Base-by-base conservation (phyloP, 2,329 filamentous ascomycete species). In the Fusarium nygamai region DNA sequence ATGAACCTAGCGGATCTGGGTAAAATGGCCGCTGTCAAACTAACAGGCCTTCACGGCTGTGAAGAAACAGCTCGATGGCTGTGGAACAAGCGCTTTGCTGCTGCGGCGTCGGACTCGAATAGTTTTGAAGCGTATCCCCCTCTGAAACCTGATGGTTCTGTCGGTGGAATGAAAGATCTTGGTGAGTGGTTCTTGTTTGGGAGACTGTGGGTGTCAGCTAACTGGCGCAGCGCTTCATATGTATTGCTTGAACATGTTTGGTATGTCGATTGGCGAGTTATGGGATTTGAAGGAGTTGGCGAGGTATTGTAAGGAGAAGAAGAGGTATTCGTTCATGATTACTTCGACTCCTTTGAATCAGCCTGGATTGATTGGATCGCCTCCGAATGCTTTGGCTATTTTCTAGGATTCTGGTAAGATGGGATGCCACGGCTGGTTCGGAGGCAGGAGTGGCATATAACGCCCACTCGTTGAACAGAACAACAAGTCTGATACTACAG, bases 21-120 rank as follows among this genome's bases (percentile, higher is more conserved):
- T 12, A 84, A 83, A 66, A 74, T 85, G 59, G 64, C 76, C 16
- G 62, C 70, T 0, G 63, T 36, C 8, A 81, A 71, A 20, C 59
- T 84, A 9, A 76, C 83, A 31, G 81, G 88, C 13, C 76, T 87
- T 48, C 83, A 90, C 44, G 87, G 85, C 0, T 78, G 77, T 6
- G 82, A 88, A 54, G 86, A 87, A 50, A 86, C 91, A 8, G 83
- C 89, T 13, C 87, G 89, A 61, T 94, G 92, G 91, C 71, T 94
- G 67, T 92, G 93, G 83, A 90, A 94, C 77, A 89, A 87, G 73
- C 90, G 91, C 60, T 93, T 94, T 74, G 85, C 91, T 0, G 90
- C 89, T 2, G 91, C 92, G 3, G 90, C 88, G 0, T 90, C 90
- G 0, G 92, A 94, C 78, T 83, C 86, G 19, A 88, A 88, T 27